phyloP scores from a whole-genome alignment of 441 rosid genomes.

The Sinapis alba region DNA sequence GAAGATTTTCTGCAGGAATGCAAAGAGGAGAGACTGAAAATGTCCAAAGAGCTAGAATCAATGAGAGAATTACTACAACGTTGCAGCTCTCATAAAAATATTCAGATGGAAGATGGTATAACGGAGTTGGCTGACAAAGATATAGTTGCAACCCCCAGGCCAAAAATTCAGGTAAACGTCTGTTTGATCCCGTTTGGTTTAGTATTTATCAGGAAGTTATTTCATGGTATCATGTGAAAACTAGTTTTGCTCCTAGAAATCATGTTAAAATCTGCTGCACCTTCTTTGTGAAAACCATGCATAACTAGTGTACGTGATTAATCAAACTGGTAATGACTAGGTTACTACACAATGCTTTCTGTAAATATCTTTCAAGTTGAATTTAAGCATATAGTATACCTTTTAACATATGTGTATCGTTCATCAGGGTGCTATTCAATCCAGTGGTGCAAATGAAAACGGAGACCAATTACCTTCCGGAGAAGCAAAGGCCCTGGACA shows the following conservation, averaged over 20 bases:
- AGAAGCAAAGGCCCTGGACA: conserved; percentile 44
- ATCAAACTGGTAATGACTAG: conserved; percentile 3
- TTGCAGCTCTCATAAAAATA: conserved; percentile 37
- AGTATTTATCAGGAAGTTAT: not conserved
- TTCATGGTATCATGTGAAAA: conserved; percentile 17
- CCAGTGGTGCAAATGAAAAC: conserved; percentile 48
- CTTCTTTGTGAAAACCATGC: not conserved
- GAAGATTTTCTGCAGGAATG: conserved; percentile 71
- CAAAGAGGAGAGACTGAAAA: conserved; percentile 58
- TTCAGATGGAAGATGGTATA: conserved; percentile 43
- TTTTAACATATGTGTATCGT: conserved; percentile 8
- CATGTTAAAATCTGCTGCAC: conserved; percentile 1
- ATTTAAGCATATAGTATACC: conserved; percentile 27
- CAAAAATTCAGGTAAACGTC: conserved; percentile 30
- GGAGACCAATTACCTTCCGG: conserved; percentile 11
- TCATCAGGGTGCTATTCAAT: conserved; percentile 54
- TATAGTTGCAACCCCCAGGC: conserved; percentile 28
- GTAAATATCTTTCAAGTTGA: no score
- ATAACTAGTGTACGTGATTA: not conserved
- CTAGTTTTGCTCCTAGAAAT: conserved; percentile 5
- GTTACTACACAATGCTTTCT: no score
- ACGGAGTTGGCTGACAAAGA: conserved; percentile 34
- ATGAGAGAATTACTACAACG: conserved; percentile 55
- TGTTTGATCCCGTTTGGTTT: not conserved
- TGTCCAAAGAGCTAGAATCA: conserved; percentile 58